phyloP scores from a whole-genome alignment of 768 basidiomycete species.

The Leucosporidium yakuticum region DNA sequence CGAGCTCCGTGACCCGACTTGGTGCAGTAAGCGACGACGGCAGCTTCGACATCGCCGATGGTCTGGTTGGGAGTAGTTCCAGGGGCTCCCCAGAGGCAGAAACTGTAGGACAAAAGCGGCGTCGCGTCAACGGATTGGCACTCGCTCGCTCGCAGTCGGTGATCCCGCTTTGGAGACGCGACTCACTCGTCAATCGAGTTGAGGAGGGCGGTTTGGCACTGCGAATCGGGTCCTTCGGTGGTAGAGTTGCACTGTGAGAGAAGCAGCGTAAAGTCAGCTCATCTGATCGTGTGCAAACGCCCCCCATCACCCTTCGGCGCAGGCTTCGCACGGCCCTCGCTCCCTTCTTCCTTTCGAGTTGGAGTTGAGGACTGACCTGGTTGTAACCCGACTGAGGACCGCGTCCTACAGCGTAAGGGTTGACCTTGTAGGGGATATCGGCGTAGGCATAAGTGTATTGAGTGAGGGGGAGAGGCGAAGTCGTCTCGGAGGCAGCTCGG shows the following conservation, averaged over 20 bases:
- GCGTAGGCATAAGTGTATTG: conserved; percentile 21
- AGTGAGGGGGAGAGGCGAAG: conserved; percentile 18
- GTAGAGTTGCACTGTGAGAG: conserved; percentile 33
- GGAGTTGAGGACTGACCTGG: neutral
- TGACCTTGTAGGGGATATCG: conserved; percentile 25
- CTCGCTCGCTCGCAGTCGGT: neutral
- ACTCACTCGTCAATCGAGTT: conserved; percentile 32
- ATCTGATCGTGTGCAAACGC: neutral
- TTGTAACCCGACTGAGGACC: conserved; percentile 11
- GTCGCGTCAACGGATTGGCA: too few relatives aligned
- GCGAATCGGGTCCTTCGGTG: conserved; percentile 18
- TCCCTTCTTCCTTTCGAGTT: neutral
- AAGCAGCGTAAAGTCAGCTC: neutral
- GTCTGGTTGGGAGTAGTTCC: conserved; percentile 13
- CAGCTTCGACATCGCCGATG: conserved; percentile 32
- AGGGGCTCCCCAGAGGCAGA: conserved; percentile 6
- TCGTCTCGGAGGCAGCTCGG: neutral
- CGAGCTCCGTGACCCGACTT: conserved; percentile 58
- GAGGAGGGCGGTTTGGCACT: conserved; percentile 35
- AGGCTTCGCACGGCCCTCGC: neutral
- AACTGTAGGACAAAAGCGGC: neutral
- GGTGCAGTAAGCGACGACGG: conserved; percentile 40
- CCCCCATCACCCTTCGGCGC: neutral
- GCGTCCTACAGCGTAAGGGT: conserved; percentile 16
- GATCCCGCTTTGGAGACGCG: neutral